phyloP scores from a whole-genome alignment of 257 asterid genomes.

The Haberlea rhodopensis region DNA sequence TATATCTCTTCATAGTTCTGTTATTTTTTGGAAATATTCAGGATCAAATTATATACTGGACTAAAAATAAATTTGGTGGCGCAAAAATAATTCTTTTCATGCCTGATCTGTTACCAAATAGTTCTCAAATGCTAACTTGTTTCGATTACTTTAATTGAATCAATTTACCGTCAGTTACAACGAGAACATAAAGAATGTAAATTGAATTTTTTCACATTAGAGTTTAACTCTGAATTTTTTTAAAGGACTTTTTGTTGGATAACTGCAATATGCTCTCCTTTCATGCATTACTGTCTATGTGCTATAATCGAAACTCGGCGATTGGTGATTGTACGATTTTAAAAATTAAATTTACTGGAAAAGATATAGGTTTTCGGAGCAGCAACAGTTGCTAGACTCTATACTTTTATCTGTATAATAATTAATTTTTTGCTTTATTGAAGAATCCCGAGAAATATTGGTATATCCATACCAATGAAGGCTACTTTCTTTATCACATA shows the following conservation, averaged over 20 bases:
- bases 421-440: conserved; percentile 3
- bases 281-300: no score
- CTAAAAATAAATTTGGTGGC: not conserved
- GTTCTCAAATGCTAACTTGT: not conserved
- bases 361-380: no score
- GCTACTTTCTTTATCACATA: conserved; percentile 92
- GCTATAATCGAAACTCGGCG: no score
- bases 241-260: no score
- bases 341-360: no score
- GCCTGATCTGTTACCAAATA: not conserved
- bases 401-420: not conserved
- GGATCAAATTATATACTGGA: not conserved
- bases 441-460: conserved; percentile 89
- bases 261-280: no score
- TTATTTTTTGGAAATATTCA: conserved; percentile 1
- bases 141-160: not conserved
- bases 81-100: not conserved
- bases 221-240: no score
- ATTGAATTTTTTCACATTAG: no score
- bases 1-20: not conserved
- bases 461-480: conserved; percentile 92
- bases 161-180: no score
- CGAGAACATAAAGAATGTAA: no score
- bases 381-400: not conserved
- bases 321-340: no score